phyloP scores from a whole-genome alignment of 2,329 filamentous ascomycete genomes.

The Trichoderma endophyticum region DNA sequence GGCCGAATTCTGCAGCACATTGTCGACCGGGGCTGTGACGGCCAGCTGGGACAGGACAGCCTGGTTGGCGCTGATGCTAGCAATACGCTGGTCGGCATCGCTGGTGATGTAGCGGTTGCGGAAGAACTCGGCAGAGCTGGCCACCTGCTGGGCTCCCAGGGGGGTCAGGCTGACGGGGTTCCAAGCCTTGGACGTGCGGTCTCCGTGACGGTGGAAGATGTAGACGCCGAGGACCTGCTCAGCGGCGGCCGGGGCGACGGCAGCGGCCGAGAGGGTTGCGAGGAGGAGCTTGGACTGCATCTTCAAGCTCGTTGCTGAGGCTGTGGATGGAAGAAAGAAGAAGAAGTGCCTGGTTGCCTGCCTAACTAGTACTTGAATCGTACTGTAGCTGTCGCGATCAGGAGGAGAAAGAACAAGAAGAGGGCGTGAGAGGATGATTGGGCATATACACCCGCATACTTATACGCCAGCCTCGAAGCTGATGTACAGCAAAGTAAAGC shows the following conservation, averaged over 20 bases:
- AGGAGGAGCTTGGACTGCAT: slow-evolving; percentile 43
- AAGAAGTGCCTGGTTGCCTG: neutral
- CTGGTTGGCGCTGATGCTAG: slow-evolving; percentile 61
- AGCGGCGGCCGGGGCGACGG: slow-evolving; percentile 38
- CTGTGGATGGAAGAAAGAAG: neutral
- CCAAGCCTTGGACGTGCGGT: slow-evolving; percentile 75
- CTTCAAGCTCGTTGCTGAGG: neutral
- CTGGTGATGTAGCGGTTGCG: slow-evolving; percentile 69
- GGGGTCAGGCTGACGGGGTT: slow-evolving; percentile 71
- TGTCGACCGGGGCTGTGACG: slow-evolving; percentile 69
- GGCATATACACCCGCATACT: neutral
- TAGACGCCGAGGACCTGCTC: slow-evolving; percentile 79
- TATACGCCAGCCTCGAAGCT: neutral
- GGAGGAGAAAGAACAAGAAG: neutral
- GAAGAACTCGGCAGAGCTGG: slow-evolving; percentile 70
- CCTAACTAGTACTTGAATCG: neutral
- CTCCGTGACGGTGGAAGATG: slow-evolving; percentile 87
- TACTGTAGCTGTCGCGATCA: neutral
- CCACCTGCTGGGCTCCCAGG: slow-evolving; percentile 74
- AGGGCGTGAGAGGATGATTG: neutral
- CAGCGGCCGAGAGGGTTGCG: slow-evolving; percentile 28
- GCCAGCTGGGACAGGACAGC: slow-evolving; percentile 69
- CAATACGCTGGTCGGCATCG: slow-evolving; percentile 55
- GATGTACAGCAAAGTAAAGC: neutral
- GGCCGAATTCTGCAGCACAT: slow-evolving; percentile 77